Percentiles rank a stretch among this genome's conserved stretches.
Conservation (phyloP, 176 grass and related monocot species). For the Oryza rufipogon region DNA sequence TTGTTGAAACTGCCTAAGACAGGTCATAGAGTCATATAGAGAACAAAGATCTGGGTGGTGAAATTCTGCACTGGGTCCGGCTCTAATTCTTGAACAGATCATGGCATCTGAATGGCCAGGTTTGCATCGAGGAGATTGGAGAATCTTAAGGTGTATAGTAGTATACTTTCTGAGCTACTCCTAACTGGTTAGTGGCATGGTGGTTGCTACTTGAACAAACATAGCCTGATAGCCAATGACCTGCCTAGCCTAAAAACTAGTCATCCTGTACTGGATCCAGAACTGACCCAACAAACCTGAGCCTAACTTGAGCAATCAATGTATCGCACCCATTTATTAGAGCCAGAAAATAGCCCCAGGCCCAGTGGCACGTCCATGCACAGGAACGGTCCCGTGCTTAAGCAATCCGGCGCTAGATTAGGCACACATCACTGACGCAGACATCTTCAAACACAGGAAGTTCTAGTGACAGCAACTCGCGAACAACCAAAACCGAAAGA, state of each 20-base stretch:
- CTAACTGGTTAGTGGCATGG: background rate
- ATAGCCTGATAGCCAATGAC: background rate
- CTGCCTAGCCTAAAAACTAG: background rate
- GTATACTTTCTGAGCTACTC: background rate
- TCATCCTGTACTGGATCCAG: conserved; percentile 28
- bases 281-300: conserved; percentile 26
- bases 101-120: background rate
- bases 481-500: conserved; percentile 41
- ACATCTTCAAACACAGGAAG: conserved; percentile 21
- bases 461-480: conserved; percentile 30
- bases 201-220: background rate
- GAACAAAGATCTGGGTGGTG: background rate
- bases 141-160: background rate
- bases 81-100: background rate
- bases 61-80: background rate
- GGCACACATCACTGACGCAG: conserved; percentile 35
- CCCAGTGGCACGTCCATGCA: conserved; percentile 25
- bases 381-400: conserved; percentile 10
- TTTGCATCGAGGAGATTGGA: conserved; percentile 10
- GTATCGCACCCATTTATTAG: background rate
- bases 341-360: background rate
- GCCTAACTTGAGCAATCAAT: conserved; percentile 10
- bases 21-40: background rate
- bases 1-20: background rate
- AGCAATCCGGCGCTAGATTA: conserved; percentile 34